Percentiles rank a stretch among this genome's conserved stretches.
Conservation (phyloP, 257 asterid species). For the Parsonsia alboflavescens region DNA sequence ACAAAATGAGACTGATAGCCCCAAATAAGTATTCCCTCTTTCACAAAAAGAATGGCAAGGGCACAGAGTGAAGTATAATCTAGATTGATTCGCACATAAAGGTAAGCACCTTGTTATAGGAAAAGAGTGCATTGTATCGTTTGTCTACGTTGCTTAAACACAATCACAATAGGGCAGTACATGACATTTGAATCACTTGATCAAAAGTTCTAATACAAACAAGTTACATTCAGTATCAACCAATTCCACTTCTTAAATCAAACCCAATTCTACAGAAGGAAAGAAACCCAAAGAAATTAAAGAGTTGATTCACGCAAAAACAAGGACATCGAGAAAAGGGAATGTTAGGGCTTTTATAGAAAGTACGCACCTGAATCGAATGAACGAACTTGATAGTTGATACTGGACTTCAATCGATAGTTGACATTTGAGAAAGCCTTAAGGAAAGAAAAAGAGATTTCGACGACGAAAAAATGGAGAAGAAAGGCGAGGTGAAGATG, state of each 20-base stretch:
- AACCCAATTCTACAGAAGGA: background rate
- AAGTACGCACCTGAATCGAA: background rate
- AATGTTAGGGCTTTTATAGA: background rate
- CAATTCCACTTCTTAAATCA: background rate
- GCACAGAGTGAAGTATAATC: background rate
- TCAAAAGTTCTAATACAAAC: background rate
- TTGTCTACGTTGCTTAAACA: background rate
- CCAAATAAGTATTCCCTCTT: background rate
- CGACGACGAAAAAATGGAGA: no score
- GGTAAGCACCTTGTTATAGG: background rate
- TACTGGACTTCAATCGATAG: background rate
- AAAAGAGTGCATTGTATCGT: background rate
- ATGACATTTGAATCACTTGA: background rate
- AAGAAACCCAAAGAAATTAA: background rate
- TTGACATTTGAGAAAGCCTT: background rate
- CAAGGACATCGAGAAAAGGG: background rate
- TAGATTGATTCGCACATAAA: background rate
- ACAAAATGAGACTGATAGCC: background rate
- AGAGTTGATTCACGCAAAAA: background rate
- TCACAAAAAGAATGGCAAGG: background rate
- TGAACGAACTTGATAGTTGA: background rate
- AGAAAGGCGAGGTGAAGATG: background rate
- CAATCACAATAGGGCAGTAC: background rate
- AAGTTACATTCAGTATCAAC: background rate
- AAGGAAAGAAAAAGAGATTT: background rate